Conservation (phyloP, 1,139 yeast genomes). For the Kodamaea plutei region DNA sequence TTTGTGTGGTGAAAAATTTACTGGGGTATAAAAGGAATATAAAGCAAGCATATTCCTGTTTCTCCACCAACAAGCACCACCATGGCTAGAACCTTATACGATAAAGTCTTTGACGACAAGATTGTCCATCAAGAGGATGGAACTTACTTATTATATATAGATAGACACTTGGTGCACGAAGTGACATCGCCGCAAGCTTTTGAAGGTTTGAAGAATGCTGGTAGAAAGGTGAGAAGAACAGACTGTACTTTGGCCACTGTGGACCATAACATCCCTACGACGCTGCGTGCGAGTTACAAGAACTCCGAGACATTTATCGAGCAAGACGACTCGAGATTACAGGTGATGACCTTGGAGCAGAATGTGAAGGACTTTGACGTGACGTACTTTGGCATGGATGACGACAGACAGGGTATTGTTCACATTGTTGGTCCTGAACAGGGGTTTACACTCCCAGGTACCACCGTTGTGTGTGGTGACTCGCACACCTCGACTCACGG, state of each 20-base stretch:
- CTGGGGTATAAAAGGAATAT: too few species aligned
- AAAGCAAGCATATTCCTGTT: too few species aligned
- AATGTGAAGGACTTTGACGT: slow-evolving; percentile 87
- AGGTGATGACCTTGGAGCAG: slow-evolving; percentile 86
- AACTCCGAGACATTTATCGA: slow-evolving; percentile 77
- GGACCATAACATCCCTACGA: slow-evolving; percentile 96
- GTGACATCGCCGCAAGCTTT: slow-evolving; percentile 99
- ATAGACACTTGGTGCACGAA: slow-evolving; percentile 95
- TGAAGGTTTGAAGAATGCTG: slow-evolving; percentile 87
- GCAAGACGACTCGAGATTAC: slow-evolving; percentile 87
- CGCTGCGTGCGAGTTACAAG: slow-evolving; percentile 71
- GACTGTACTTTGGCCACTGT: slow-evolving; percentile 97
- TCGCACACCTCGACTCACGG: slow-evolving; percentile 98
- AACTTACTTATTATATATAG: slow-evolving; percentile 81
- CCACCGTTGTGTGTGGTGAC: slow-evolving; percentile 98
- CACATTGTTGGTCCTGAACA: slow-evolving; percentile 99
- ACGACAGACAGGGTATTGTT: slow-evolving; percentile 93
- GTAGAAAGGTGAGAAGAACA: slow-evolving; percentile 80
- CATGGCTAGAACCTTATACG: slow-evolving; percentile 70
- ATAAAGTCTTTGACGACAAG: slow-evolving; percentile 94
- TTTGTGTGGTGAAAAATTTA: slow-evolving; percentile 3
- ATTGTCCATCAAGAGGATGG: slow-evolving; percentile 84
- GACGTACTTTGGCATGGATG: slow-evolving; percentile 91
- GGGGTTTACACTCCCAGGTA: slow-evolving; percentile 96
- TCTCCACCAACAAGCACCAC: slow-evolving; percentile 3